Evolutionary conservation across 2,329 filamentous ascomycete species (phyloP).

Genomic region (Davidsoniella neocaledoniae): DNA sequence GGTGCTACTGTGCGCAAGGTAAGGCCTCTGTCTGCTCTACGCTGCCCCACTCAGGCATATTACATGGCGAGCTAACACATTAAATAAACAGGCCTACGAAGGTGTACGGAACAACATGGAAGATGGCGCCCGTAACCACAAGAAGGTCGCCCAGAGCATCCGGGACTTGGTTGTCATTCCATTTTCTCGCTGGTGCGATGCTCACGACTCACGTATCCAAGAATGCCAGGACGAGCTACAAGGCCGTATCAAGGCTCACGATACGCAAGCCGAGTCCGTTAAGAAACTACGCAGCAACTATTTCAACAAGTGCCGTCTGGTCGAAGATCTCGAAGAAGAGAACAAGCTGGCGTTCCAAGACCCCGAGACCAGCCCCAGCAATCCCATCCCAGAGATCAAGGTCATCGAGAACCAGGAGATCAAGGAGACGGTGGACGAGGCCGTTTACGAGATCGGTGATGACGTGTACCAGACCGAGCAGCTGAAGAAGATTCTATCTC

Average conservation of each 20-base stretch:
- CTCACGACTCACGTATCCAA: constrained; percentile 78
- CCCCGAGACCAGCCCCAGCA: constrained; percentile 53
- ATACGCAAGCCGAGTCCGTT: constrained; percentile 75
- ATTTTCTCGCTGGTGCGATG: constrained; percentile 90
- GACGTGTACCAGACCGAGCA: constrained; percentile 71
- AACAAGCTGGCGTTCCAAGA: constrained; percentile 96
- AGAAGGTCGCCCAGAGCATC: constrained; percentile 91
- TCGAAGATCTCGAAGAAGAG: constrained; percentile 95
- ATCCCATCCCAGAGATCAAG: constrained; percentile 69
- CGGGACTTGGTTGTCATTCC: constrained; percentile 88
- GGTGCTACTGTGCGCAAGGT: constrained; percentile 94
- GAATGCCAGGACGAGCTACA: constrained; percentile 93
- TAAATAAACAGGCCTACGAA: constrained; percentile 58
- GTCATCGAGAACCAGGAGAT: constrained; percentile 52
- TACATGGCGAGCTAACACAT: background rate
- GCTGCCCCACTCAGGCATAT: constrained; percentile 3
- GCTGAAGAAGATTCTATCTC: constrained; percentile 73
- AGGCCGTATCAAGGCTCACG: constrained; percentile 75
- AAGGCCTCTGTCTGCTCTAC: constrained; percentile 15
- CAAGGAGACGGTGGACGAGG: constrained; percentile 55
- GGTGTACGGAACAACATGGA: constrained; percentile 86
- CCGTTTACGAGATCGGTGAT: constrained; percentile 80
- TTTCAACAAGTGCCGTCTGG: constrained; percentile 94
- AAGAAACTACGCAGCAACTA: constrained; percentile 91
- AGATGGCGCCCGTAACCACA: constrained; percentile 75